Evolutionary conservation across 2,329 filamentous ascomycete species (phyloP), one percentile per base, ranked within the genome.

Genomic region (Trichoderma sp.): DNA sequence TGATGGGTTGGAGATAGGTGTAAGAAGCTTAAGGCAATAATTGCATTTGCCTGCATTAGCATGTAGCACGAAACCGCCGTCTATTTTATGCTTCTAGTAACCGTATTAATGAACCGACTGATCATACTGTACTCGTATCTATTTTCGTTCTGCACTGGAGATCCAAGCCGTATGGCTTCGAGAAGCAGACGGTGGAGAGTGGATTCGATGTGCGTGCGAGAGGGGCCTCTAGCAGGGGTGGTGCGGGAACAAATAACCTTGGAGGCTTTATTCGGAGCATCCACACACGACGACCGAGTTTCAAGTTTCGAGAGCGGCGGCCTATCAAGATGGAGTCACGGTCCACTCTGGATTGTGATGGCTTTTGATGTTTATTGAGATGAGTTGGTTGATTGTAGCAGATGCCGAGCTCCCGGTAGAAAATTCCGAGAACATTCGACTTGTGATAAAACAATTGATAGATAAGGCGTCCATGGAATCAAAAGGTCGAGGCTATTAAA

Each of bases 221-320:
- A 61, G 57, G 66, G 66, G 66, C 56, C 15, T 15, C 28, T n/a
- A 2, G 28, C 36, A 61, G 66, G 65, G 66, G 53, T 60, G 56
- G 36, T 61, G 66, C 66, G 66, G 66, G 66, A 69, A 60, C 66
- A 70, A 32, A 51, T 53, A 61, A 53, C 67, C 67, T 53, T 70
- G 39, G 67, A 61, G 51, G 67, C 18, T 58, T 70, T 34, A 47
- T 70, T 53, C 39, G 12, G 39, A 21, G 57, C 67, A 61, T 62
- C 56, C 67, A 70, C 57, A 53, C 26, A 62, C 67, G 28, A 70
- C 56, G 39, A 70, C 67, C 36, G 24, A 36, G 67, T 70, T 70
- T 70, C 57, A 70, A 34, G 39, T 64, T 64, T 60, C 26, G 32
- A 36, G 61, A 64, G 39, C 26, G 39, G 26, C 61, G 34, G 36